These are phyloP conservation scores for Telfairia occidentalis DNA, from an alignment of 331 rosid species.

Conservation along the genomic window DNA sequence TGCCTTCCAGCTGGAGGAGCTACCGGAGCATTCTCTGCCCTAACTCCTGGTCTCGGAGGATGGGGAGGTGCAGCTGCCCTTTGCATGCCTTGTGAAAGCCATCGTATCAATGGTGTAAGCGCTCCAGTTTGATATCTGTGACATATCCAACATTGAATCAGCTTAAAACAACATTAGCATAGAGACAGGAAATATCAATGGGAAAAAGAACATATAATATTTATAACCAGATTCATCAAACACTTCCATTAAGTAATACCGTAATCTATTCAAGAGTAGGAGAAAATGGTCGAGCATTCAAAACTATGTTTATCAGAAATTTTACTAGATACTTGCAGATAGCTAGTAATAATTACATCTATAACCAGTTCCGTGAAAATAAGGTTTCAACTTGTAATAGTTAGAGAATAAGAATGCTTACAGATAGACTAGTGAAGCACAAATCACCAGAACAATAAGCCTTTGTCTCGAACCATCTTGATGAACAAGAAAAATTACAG, in stretches of 20 bases:
- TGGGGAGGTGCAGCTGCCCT: slow-evolving; percentile 93
- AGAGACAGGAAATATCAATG: background rate
- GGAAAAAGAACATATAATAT: background rate
- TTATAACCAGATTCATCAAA: background rate
- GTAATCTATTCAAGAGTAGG: background rate
- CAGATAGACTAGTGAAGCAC: slow-evolving; percentile 75
- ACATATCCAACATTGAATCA: slow-evolving; percentile 12
- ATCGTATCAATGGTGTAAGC: slow-evolving; percentile 65
- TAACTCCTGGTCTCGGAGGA: slow-evolving; percentile 65
- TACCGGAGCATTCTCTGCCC: slow-evolving; percentile 53
- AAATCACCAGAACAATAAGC: slow-evolving; percentile 67
- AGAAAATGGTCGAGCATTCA: background rate
- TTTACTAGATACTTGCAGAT: background rate
- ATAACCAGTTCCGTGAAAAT: background rate
- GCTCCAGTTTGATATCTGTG: slow-evolving; percentile 93
- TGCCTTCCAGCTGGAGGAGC: slow-evolving; percentile 60
- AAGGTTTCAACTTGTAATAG: background rate
- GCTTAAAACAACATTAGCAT: background rate
- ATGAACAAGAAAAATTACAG: slow-evolving; percentile 80
- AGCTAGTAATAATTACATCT: background rate
- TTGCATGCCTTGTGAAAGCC: slow-evolving; percentile 96
- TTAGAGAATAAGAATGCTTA: slow-evolving; percentile 31
- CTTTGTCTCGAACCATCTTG: slow-evolving; percentile 97
- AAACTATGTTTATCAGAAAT: background rate
- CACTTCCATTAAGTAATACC: background rate